phyloP scores from a whole-genome alignment of 352 stramenopile species.

The Globisporangium solare region DNA sequence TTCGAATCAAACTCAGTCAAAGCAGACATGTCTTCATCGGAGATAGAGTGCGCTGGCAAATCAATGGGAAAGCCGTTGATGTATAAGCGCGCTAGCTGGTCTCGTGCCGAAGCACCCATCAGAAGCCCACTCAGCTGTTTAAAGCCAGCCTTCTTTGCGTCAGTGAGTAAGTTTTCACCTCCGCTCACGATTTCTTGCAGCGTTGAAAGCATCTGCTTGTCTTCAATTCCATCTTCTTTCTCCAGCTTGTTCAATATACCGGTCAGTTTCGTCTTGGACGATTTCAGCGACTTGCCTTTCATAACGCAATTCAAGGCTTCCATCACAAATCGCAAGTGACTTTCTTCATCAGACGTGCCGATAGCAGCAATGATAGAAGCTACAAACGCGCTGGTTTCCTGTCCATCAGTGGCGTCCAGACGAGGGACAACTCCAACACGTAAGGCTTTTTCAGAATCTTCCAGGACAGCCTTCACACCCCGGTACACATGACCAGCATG shows the following conservation, averaged over 20 bases:
- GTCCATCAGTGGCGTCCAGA: conserved; percentile 8
- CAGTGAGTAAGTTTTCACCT: conserved; percentile 9
- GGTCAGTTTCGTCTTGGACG: conserved; percentile 42
- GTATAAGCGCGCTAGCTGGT: conserved; percentile 40
- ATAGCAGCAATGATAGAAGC: conserved; percentile 44
- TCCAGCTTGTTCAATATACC: conserved; percentile 32
- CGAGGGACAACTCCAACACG: conserved; percentile 58
- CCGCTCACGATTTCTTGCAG: conserved; percentile 20
- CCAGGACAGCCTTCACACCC: conserved; percentile 55
- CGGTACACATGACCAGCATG: conserved; percentile 54
- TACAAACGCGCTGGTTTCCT: conserved; percentile 23
- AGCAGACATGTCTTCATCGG: conserved; percentile 53
- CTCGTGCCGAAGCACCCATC: conserved; percentile 25
- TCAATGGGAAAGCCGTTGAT: conserved; percentile 69
- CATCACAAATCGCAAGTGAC: conserved; percentile 45
- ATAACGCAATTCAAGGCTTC: conserved; percentile 50
- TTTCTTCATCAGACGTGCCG: conserved; percentile 50
- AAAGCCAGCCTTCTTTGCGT: conserved; percentile 22
- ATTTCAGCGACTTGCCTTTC: conserved; percentile 48
- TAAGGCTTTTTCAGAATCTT: conserved; percentile 59
- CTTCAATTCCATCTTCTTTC: conserved; percentile 8
- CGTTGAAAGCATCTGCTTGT: conserved; percentile 8
- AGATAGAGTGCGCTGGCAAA: conserved; percentile 46
- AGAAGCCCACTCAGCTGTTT: conserved; percentile 42
- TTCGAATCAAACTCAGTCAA: conserved; percentile 70